Base-by-base conservation (phyloP, 768 basidiomycete genomes). In the Leccinum subtestaceum region DNA sequence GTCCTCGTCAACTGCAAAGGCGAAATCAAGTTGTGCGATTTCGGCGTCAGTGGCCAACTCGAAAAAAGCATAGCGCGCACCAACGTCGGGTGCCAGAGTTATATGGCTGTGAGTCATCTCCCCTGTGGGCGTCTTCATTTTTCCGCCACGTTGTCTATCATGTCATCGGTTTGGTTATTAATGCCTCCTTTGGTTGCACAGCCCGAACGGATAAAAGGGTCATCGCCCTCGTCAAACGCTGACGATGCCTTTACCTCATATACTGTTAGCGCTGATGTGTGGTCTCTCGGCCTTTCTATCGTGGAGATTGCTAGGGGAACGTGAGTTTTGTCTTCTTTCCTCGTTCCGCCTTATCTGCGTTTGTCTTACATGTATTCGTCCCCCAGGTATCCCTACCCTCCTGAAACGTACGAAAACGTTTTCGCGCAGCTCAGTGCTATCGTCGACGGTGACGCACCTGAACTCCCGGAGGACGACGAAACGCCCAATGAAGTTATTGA, bases 341-440 rank as follows among this genome's bases (percentile, higher is more conserved):
- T 40, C 46, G 4, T 21, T 21, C 13, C 17, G 11, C 19, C 46
- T 17, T 29, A 43, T 17, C 38, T 29, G 15, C 48, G 23, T 23
- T n/a, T 8, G 36, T 46, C 58, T 65, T 17, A 63, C 36, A n/a
- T 34, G 21, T 48, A 38, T 52, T 45, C 38, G 43, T 36, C 29
- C 13, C 31, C 13, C 31, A 72, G 71, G 69, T 98, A 99, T 73
- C 96, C 96, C 2, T 99, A 97, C 69, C 96, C 96, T 31, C 95
- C 95, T 27, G 95, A 98, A 77, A 96, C 94, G 7, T 99, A 97
- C 72, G 84, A 87, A 59, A 98, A 98, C 72, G 95, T 98, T 15
- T 97, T 99, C 75, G 96, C 95, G 2, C 96, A 99, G 70, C 77
- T 91, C 43, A 92, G 89, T n/a, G 95, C 96, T 4, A 99, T 99